Base-by-base conservation (phyloP, 768 basidiomycete species). In the Paxillus ammoniavirescens region DNA sequence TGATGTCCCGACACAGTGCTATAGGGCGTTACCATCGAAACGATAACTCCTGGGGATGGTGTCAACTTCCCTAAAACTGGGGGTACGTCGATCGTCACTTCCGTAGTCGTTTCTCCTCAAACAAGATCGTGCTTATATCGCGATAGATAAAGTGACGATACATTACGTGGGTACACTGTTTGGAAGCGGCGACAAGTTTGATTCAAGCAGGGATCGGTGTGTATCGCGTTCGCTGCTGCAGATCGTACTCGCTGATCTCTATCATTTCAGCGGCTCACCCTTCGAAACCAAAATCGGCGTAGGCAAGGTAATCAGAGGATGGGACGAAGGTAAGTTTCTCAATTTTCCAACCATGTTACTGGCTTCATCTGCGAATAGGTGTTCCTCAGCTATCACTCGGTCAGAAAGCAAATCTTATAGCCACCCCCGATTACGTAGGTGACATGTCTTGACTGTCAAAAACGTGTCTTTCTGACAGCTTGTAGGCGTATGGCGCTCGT, bases 231-330 rank as follows among this genome's bases (percentile, higher is more conserved):
- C 45, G 15, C 41, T 51, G 13, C 46, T 28, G 10, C 38, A 23
- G 13, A n/a, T 38, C 2, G 7, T 26, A 44, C 15, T 28, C 21
- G 10, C 41, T 59, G 51, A 60, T 53, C 52, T 53, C 43, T 55
- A 50, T 53, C 33, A 23, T 46, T 45, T 23, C 67, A 90, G 91
- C 37, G 73, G 75, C 0, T 3, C 4, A 0, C 81, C 89, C 1
- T 93, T 93, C 67, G 61, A 70, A 56, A 90, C 88, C 3, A 64
- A 81, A 65, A 92, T 93, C 57, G 90, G 92, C 42, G 74, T 83
- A 17, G 88, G 89, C 8, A 84, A 86, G 65, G 92, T 95, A 44
- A 93, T 95, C 73, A 87, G 78, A 65, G 90, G 92, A 30, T 94
- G 91, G 93, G 92, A 93, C 64, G 89, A 93, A 69, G 92, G 93